Base-by-base conservation (phyloP, 1,284 basidiomycete species). In the Leccinum subspadiceum region DNA sequence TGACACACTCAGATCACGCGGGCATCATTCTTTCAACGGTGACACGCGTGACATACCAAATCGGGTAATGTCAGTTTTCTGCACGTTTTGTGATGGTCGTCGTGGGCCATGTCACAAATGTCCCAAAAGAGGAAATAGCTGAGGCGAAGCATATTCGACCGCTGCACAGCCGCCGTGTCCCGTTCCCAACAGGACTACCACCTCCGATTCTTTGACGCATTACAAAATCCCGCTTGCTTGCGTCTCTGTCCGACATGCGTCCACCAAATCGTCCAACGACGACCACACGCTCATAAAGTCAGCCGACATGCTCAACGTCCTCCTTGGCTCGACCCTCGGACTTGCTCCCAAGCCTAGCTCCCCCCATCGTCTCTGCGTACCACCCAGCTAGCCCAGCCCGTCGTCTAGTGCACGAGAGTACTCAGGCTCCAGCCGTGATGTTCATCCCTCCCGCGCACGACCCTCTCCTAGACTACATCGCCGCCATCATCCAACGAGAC, bases 401-500 rank as follows among this genome's bases (percentile, higher is more conserved):
- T 51, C 7, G 5, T 22, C 5, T 29, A 29, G 31, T 20, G 8
- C 24, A 13, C 48, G 48, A 49, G 22, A 10, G 0, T n/a, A 31
- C 9, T 17, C 29, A 29, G 29, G 13, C 54, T 8, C 26, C 46
- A 13, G 7, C 49, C 2, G 57, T 58, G 54, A 76, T 83, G 66
- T 78, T 84, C 64, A 81, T 94, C 17, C 92, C 93, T 2, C 89
- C 91, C 7, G 80, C 81, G 10, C 79, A 84, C 57, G 92, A 94
- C 73, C 93, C 93, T 0, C 79, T 93, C 4, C 80, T 95, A 5
- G 81, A 84, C 60, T 85, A 90, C 66, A 77, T 94, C 59, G 82
- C 90, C 1, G 87, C 86, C 20, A 73, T 79, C 57, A 75, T 94
- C 60, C 88, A 88, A 78, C 75, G 74, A 51, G 75, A 90, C 70